Conservation (phyloP, 495 filamentous ascomycete species). For the Aspergillus heteromorphus region DNA sequence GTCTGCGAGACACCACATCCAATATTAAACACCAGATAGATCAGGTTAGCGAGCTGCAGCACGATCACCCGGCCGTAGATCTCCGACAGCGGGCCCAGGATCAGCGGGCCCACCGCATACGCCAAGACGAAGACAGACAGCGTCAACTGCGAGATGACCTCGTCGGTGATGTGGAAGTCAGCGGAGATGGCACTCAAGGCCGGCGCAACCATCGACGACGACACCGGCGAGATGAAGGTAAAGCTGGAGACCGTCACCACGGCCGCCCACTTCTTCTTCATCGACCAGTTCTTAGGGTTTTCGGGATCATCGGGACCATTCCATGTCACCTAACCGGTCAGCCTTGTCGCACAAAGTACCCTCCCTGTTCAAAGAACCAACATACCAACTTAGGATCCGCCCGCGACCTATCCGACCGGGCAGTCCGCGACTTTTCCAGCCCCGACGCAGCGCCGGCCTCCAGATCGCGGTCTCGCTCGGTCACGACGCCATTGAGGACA, state of each 20-base stretch:
- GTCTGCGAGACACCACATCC: slow-evolving; percentile 48
- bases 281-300: slow-evolving; percentile 57
- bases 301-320: slow-evolving; percentile 50
- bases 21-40: slow-evolving; percentile 60
- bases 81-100: slow-evolving; percentile 68
- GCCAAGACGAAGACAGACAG: slow-evolving; percentile 73
- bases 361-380: background rate
- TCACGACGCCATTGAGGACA: slow-evolving; percentile 24
- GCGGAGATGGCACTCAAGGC: slow-evolving; percentile 48
- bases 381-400: slow-evolving; percentile 27
- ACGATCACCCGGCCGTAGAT: slow-evolving; percentile 65
- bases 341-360: background rate
- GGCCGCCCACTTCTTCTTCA: slow-evolving; percentile 56
- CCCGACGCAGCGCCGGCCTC: slow-evolving; percentile 15
- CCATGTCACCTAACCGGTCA: slow-evolving; percentile 44
- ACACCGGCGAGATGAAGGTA: slow-evolving; percentile 69
- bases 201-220: slow-evolving; percentile 70
- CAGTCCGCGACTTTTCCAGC: slow-evolving; percentile 22
- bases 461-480: slow-evolving; percentile 29
- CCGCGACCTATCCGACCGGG: slow-evolving; percentile 14
- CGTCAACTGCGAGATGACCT: slow-evolving; percentile 52
- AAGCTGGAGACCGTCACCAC: slow-evolving; percentile 54
- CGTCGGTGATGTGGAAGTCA: slow-evolving; percentile 56
- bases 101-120: slow-evolving; percentile 64
- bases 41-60: slow-evolving; percentile 55